Percentiles rank a stretch among this genome's conserved stretches.
These are phyloP conservation scores for Thelonectria discophora DNA, from an alignment of 2,329 filamentous ascomycete genomes.

Conservation along the genomic window DNA sequence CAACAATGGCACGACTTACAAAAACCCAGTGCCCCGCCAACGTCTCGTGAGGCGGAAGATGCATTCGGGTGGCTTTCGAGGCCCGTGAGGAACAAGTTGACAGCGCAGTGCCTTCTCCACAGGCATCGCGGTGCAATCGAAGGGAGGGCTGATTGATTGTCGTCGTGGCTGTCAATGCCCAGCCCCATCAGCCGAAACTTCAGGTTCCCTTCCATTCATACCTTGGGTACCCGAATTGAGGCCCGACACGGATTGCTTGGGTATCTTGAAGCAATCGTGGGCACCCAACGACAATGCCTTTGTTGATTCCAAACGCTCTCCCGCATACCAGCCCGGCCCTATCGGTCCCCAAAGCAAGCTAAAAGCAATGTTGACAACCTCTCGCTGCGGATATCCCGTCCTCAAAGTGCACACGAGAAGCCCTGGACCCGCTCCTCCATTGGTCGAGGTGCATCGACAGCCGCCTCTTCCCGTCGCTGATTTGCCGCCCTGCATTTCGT, in stretches of 20 bases:
- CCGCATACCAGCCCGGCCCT: too few relatives aligned
- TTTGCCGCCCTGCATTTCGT: slow-evolving; percentile 41
- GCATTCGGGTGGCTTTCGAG: slow-evolving; percentile 13
- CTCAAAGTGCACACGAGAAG: not conserved
- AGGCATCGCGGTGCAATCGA: not conserved
- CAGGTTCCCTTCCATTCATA: not conserved
- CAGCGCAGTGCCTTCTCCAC: slow-evolving; percentile 24
- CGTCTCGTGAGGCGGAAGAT: slow-evolving; percentile 19
- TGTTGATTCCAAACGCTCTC: not conserved
- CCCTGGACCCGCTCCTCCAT: slow-evolving; percentile 23
- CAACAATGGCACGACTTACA: slow-evolving; percentile 6
- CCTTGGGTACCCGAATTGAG: not conserved
- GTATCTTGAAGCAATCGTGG: not conserved
- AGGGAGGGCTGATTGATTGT: not conserved
- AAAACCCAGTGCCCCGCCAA: slow-evolving; percentile 13
- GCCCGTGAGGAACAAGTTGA: slow-evolving; percentile 15
- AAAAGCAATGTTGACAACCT: too few relatives aligned
- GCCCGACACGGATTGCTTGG: not conserved
- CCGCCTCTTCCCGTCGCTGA: slow-evolving; percentile 14
- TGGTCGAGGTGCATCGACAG: slow-evolving; percentile 26
- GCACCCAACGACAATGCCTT: not conserved
- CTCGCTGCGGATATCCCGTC: not conserved
- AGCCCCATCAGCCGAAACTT: not conserved
- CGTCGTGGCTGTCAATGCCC: not conserved
- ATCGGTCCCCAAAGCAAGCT: not conserved